Evolutionary conservation across 2,329 filamentous ascomycete species (phyloP).

Genomic region (Pseudogymnoascus verrucosus): DNA sequence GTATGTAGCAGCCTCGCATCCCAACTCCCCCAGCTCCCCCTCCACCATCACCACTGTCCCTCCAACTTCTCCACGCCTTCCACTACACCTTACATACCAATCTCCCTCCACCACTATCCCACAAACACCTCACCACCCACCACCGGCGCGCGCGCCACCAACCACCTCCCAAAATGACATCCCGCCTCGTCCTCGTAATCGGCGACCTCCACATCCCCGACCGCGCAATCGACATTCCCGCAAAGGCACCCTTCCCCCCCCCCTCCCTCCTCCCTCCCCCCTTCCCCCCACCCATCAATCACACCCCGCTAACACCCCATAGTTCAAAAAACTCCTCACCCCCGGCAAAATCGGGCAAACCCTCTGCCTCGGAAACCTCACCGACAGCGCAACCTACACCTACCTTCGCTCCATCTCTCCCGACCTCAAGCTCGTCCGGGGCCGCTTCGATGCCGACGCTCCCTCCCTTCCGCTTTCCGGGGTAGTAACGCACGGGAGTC

Average conservation of each 20-base stretch:
- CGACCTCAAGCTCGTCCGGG: slow-evolving; percentile 62
- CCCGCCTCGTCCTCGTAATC: slow-evolving; percentile 83
- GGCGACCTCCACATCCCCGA: slow-evolving; percentile 93
- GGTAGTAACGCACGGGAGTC: slow-evolving; percentile 56
- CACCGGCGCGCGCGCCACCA: background rate
- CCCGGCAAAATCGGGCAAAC: slow-evolving; percentile 79
- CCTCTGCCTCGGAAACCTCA: slow-evolving; percentile 72
- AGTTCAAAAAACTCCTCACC: slow-evolving; percentile 81
- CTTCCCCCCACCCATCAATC: background rate
- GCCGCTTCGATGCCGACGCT: slow-evolving; percentile 59
- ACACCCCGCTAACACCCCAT: background rate
- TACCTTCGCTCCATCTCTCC: slow-evolving; percentile 69
- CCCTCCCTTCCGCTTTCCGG: slow-evolving; percentile 57
- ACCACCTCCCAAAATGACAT: slow-evolving; percentile 52
- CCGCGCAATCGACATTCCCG: slow-evolving; percentile 80
- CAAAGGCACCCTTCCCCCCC: slow-evolving; percentile 54
- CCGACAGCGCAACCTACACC: slow-evolving; percentile 72
- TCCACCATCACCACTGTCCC: background rate
- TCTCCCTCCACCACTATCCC: background rate
- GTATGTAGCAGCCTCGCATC: background rate
- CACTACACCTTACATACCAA: background rate
- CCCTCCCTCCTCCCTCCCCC: slow-evolving; percentile 12
- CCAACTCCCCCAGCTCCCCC: background rate
- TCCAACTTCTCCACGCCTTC: background rate
- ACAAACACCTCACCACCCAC: background rate